These are phyloP conservation scores for Geosiphon pyriformis DNA, from an alignment of 192 early-diverging fungal genomes.

Conservation along the genomic window DNA sequence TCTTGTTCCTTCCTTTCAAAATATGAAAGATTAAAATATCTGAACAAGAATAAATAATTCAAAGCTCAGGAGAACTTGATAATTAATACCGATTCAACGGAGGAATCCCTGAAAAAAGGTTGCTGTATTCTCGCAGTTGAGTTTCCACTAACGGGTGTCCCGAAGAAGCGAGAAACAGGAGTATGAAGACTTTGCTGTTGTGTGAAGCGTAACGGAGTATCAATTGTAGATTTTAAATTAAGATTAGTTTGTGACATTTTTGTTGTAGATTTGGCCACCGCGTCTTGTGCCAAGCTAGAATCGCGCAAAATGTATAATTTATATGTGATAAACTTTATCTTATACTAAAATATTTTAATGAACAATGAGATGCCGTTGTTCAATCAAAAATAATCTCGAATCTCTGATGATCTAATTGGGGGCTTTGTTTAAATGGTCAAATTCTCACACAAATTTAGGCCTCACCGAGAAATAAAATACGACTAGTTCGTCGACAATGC, in stretches of 20 bases:
- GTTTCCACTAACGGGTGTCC: no score
- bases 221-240: neutral
- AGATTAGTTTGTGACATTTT: neutral
- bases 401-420: neutral
- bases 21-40: no score
- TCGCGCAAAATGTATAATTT: no score
- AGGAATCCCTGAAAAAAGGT: no score
- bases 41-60: no score
- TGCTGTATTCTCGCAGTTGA: no score
- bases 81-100: no score
- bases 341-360: no score
- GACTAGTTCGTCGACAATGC: neutral
- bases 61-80: no score
- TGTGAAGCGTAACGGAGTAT: neutral
- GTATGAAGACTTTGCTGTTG: no score
- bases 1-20: no score
- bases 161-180: no score
- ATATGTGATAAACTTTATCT: neutral
- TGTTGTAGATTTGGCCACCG: neutral
- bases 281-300: neutral
- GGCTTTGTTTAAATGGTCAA: neutral
- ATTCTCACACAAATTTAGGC: neutral
- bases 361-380: neutral
- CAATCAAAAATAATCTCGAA: neutral
- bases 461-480: neutral